These are phyloP conservation scores for Colletotrichum neosansevieriae DNA, from an alignment of 2,329 filamentous ascomycete species.

Conservation along the genomic window DNA sequence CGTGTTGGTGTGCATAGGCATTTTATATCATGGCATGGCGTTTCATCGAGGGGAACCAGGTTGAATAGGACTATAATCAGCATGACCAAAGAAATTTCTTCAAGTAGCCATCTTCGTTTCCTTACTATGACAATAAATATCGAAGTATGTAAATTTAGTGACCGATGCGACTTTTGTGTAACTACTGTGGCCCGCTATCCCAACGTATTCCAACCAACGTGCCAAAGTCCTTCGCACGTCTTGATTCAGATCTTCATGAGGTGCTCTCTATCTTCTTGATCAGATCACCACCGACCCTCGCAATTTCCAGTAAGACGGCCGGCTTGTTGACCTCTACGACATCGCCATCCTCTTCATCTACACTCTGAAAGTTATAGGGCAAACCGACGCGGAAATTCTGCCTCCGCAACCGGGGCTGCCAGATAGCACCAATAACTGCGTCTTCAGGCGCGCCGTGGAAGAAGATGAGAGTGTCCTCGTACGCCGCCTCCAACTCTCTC, in stretches of 20 bases:
- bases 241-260: conserved; percentile 27
- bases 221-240: background rate
- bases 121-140: background rate
- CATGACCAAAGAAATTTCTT: conserved; percentile 33
- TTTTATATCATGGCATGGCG: conserved; percentile 56
- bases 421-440: conserved; percentile 66
- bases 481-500: conserved; percentile 74
- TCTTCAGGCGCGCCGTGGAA: conserved; percentile 77
- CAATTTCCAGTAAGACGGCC: conserved; percentile 79
- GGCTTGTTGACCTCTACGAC: conserved; percentile 74
- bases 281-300: conserved; percentile 74
- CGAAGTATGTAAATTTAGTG: background rate
- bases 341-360: conserved; percentile 52
- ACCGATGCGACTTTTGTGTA: background rate
- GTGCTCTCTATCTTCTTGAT: conserved; percentile 73
- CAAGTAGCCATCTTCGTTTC: background rate
- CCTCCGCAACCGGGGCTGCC: conserved; percentile 65
- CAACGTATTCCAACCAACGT: background rate
- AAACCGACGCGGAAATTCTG: conserved; percentile 79
- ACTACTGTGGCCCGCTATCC: background rate
- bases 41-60: conserved; percentile 40
- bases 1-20: conserved; percentile 44
- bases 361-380: conserved; percentile 66
- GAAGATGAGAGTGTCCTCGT: conserved; percentile 79
- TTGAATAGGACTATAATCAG: conserved; percentile 37